Conservation (phyloP, 495 filamentous ascomycete species). For the Daldinia decipiens region DNA sequence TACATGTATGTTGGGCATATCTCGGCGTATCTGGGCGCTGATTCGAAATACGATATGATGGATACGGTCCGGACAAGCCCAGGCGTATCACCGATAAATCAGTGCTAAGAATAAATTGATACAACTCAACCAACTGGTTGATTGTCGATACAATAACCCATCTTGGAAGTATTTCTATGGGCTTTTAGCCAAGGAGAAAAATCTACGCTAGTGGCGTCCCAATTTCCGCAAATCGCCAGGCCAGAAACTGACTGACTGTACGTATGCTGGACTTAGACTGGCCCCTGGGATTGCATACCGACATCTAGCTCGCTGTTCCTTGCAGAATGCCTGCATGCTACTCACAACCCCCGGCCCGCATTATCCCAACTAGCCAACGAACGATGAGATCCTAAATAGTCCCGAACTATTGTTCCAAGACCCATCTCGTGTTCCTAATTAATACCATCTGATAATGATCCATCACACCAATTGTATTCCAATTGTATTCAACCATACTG, state of each 20-base stretch:
- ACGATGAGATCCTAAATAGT: conserved; percentile 39
- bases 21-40: background rate
- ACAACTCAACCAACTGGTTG: background rate
- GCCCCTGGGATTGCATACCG: conserved; percentile 3
- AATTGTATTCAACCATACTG: conserved; percentile 26
- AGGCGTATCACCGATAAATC: conserved; percentile 1
- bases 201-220: conserved; percentile 41
- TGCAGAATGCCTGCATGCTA: conserved; percentile 40
- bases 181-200: conserved; percentile 36
- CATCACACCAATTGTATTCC: conserved; percentile 27
- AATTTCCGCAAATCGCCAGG: conserved; percentile 38
- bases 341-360: conserved; percentile 34
- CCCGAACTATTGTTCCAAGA: conserved; percentile 40
- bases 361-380: conserved; percentile 33
- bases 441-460: conserved; percentile 29
- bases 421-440: conserved; percentile 45
- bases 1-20: background rate
- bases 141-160: background rate
- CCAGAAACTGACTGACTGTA: conserved; percentile 2
- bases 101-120: conserved; percentile 3
- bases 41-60: background rate
- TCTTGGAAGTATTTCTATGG: conserved; percentile 10
- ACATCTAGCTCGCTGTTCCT: conserved; percentile 36
- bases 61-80: background rate
- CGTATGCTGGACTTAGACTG: conserved; percentile 15